Conservation (phyloP, 2,329 filamentous ascomycete species). For the Pyricularia sp. region DNA sequence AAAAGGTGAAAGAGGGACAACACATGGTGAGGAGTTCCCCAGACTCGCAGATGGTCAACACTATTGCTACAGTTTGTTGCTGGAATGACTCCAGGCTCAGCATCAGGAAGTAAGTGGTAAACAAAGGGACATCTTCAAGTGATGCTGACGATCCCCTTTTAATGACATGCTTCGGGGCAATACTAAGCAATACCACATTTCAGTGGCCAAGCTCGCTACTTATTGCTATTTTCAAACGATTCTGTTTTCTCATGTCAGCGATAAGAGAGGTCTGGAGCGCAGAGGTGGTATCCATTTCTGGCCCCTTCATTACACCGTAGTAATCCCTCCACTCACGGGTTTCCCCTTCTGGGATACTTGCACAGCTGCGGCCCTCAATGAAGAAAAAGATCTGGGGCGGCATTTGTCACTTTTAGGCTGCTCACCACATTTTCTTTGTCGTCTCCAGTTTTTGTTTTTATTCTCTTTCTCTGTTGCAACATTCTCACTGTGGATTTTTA, state of each 20-base stretch:
- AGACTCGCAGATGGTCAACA: neutral
- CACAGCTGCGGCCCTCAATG: neutral
- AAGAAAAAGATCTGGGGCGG: neutral
- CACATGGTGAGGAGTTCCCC: neutral
- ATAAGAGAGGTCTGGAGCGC: neutral
- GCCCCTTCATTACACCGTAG: neutral
- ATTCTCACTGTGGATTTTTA: neutral
- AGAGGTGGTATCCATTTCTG: neutral
- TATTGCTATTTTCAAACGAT: neutral
- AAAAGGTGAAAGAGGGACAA: neutral
- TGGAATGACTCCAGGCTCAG: neutral
- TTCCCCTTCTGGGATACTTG: neutral
- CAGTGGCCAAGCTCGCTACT: neutral
- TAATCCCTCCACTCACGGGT: neutral
- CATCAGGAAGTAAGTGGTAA: neutral
- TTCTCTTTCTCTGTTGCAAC: neutral
- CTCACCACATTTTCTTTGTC: neutral
- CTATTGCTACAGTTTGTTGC: neutral
- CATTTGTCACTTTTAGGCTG: neutral
- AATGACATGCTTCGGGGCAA: neutral
- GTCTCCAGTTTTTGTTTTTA: neutral
- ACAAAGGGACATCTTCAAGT: neutral
- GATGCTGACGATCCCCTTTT: neutral
- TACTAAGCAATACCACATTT: neutral
- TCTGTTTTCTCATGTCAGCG: neutral